Conservation (phyloP, 108 stramenopile species). For the Thalassiosira profunda region DNA sequence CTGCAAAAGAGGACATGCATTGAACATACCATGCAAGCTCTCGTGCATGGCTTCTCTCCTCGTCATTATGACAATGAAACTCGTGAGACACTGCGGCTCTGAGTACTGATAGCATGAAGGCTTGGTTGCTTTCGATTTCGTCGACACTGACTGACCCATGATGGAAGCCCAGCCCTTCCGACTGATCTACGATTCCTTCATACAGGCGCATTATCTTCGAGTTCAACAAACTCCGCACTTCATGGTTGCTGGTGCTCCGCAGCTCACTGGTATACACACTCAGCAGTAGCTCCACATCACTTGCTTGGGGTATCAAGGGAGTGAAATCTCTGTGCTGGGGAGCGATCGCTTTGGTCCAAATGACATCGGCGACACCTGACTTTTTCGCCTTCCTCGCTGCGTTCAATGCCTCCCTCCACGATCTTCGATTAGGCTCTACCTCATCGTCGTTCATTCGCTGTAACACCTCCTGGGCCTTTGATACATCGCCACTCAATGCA, state of each 20-base stretch:
- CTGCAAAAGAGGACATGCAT: no score
- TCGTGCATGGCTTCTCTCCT: slow-evolving; percentile 13
- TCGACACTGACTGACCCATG: slow-evolving; percentile 31
- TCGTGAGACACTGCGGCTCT: slow-evolving; percentile 53
- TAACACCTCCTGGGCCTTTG: slow-evolving; percentile 61
- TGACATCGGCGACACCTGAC: slow-evolving; percentile 56
- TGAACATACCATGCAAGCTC: no score
- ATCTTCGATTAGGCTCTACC: slow-evolving; percentile 65
- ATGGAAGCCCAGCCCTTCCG: slow-evolving; percentile 44
- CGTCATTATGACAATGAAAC: background rate
- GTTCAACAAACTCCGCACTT: slow-evolving; percentile 18
- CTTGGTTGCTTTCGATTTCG: slow-evolving; percentile 42
- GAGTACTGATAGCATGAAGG: slow-evolving; percentile 44
- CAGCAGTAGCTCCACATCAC: slow-evolving; percentile 35
- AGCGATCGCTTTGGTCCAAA: slow-evolving; percentile 74
- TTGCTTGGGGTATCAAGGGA: slow-evolving; percentile 12
- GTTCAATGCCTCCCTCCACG: slow-evolving; percentile 71
- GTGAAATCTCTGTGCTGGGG: slow-evolving; percentile 17
- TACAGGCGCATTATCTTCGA: slow-evolving; percentile 49
- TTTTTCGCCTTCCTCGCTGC: slow-evolving; percentile 63
- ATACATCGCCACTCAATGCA: slow-evolving; percentile 74
- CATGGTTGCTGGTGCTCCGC: slow-evolving; percentile 29
- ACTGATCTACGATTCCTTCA: slow-evolving; percentile 35
- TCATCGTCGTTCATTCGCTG: slow-evolving; percentile 54
- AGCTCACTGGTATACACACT: slow-evolving; percentile 19